Evolutionary conservation across 106 monocot genomes (phyloP).

Genomic region (Dendrobium huoshanense): DNA sequence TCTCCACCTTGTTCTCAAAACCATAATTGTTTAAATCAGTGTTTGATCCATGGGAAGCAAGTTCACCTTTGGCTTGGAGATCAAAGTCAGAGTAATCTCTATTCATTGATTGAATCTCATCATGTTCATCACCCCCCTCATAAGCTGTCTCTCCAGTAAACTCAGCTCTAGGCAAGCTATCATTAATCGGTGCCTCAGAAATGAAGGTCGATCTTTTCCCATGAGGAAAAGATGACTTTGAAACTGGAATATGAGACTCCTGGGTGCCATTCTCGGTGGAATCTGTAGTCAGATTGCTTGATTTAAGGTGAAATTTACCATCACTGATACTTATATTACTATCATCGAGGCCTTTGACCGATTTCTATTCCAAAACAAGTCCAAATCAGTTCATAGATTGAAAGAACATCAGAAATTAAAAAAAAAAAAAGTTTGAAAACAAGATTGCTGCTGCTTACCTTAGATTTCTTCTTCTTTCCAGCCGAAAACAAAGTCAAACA

Average conservation of each 20-base stretch:
- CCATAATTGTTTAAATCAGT: conserved; percentile 8
- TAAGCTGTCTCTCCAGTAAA: conserved; percentile 34
- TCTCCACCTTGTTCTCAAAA: conserved; percentile 22
- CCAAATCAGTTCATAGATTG: conserved; percentile 3
- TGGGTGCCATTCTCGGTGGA: conserved; percentile 4
- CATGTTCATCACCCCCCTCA: conserved; percentile 71
- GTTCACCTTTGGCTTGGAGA: conserved; percentile 26
- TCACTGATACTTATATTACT: conserved; percentile 14
- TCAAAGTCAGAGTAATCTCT: conserved; percentile 62
- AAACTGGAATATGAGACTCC: conserved; percentile 7
- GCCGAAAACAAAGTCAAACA: conserved; percentile 51
- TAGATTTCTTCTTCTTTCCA: conserved; percentile 65
- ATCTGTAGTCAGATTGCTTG: conserved; percentile 21
- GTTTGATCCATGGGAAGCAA: conserved; percentile 1
- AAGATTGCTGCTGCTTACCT: conserved; percentile 25
- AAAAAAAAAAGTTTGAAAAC: not conserved
- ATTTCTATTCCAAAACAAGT: conserved; percentile 25
- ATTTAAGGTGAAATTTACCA: conserved; percentile 25
- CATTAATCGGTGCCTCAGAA: conserved; percentile 10
- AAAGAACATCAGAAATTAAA: not conserved
- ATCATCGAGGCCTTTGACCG: conserved; percentile 11
- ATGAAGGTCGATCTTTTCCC: not conserved
- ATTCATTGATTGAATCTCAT: conserved; percentile 49
- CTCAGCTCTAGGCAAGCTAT: conserved; percentile 9
- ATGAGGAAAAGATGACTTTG: not conserved